phyloP scores from a whole-genome alignment of 108 stramenopile genomes.

The Asterionellopsis glacialis region DNA sequence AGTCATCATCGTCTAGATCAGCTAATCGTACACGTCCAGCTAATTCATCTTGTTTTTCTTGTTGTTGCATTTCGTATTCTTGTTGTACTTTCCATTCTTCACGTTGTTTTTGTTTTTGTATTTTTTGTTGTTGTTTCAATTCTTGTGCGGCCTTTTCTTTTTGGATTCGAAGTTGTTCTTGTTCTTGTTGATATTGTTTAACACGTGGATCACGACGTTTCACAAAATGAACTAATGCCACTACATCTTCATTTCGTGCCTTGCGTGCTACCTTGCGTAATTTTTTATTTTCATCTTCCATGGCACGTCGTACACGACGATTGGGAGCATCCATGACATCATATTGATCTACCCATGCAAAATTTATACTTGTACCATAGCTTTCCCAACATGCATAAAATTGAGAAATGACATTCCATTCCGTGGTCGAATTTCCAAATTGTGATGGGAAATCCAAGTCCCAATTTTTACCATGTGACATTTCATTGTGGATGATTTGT shows the following conservation, averaged over 20 bases:
- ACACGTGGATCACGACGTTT: conserved; percentile 86
- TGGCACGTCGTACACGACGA: conserved; percentile 68
- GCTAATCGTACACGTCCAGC: conserved; percentile 80
- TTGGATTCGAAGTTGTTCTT: conserved; percentile 50
- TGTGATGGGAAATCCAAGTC: conserved; percentile 28
- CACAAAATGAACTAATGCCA: conserved; percentile 71
- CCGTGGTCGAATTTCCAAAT: conserved; percentile 53
- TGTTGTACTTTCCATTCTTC: conserved; percentile 67
- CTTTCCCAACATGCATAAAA: conserved; percentile 85
- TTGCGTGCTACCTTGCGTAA: conserved; percentile 62
- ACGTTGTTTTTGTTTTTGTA: conserved; percentile 41
- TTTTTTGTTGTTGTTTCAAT: conserved; percentile 48
- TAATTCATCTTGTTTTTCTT: conserved; percentile 70
- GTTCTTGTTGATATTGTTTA: conserved; percentile 34
- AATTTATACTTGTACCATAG: conserved; percentile 59
- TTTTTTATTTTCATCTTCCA: conserved; percentile 87
- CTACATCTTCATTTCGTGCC: conserved; percentile 67
- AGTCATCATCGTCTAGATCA: conserved; percentile 82
- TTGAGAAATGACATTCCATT: conserved; percentile 43
- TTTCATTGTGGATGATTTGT: conserved; percentile 61
- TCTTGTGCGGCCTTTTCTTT: conserved; percentile 22
- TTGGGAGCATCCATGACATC: conserved; percentile 64
- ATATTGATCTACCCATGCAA: conserved; percentile 84
- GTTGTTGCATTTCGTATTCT: conserved; percentile 49
- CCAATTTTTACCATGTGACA: no score